These are phyloP conservation scores for Saccharomyces pastorianus DNA, from an alignment of 1,139 yeast genomes.

Conservation along the genomic window DNA sequence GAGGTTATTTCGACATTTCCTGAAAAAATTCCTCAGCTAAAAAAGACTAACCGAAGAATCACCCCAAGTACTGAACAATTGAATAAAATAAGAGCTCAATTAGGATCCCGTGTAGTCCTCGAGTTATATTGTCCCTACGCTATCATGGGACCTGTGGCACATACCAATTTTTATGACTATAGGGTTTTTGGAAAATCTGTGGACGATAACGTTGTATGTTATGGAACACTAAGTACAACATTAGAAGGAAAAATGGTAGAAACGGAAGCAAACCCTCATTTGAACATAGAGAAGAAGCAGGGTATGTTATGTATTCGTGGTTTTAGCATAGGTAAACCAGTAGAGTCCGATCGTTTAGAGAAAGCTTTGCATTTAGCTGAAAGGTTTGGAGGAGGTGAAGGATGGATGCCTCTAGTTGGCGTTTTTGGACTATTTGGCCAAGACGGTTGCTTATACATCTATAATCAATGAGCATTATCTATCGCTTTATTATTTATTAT, in stretches of 20 bases:
- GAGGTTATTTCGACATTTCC: conserved; percentile 15
- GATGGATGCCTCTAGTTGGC: conserved; percentile 50
- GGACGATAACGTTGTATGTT: conserved; percentile 25
- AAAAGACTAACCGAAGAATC: conserved; percentile 7
- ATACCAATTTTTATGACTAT: conserved; percentile 57
- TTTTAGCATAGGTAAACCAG: conserved; percentile 52
- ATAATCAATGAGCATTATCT: conserved; percentile 12
- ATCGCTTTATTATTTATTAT: conserved; percentile 2
- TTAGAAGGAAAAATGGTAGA: conserved; percentile 38
- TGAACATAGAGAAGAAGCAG: conserved; percentile 33
- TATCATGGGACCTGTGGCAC: conserved; percentile 50
- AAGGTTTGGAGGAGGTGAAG: conserved; percentile 41
- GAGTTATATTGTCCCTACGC: conserved; percentile 43
- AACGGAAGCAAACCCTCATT: conserved; percentile 32
- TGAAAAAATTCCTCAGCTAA: conserved; percentile 12
- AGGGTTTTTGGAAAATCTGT: conserved; percentile 36
- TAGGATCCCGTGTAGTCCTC: conserved; percentile 44
- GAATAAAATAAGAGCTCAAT: conserved; percentile 40
- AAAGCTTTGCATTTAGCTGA: conserved; percentile 30
- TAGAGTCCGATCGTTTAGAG: conserved; percentile 26
- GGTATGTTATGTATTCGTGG: conserved; percentile 58
- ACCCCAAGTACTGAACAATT: conserved; percentile 31
- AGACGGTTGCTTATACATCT: conserved; percentile 59
- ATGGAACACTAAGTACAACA: conserved; percentile 33
- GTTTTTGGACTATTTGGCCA: conserved; percentile 55